phyloP scores from a whole-genome alignment of 2,329 filamentous ascomycete species.

The Pseudogymnoascus sp. region DNA sequence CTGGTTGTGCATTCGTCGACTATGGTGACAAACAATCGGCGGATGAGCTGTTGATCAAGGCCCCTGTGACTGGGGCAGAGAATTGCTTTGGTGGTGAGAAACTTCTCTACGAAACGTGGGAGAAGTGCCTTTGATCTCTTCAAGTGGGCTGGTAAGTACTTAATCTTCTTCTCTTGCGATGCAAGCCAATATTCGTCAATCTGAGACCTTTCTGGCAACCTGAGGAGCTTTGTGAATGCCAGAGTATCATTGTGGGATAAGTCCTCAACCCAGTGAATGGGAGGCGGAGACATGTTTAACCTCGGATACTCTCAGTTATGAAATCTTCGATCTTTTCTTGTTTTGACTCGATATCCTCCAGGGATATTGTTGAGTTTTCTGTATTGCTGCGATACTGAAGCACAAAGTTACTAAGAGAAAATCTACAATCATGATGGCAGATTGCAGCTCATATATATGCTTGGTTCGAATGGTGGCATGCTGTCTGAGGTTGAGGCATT shows the following conservation, averaged over 20 bases:
- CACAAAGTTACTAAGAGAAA: background rate
- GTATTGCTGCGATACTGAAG: background rate
- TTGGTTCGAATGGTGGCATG: background rate
- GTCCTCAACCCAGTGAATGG: constrained; percentile 2
- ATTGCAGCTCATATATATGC: background rate
- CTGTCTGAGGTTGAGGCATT: background rate
- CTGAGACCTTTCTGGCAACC: background rate
- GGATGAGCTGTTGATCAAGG: constrained; percentile 38
- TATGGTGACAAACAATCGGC: constrained; percentile 37
- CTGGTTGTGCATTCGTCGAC: constrained; percentile 35
- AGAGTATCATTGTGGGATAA: background rate
- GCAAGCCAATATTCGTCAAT: background rate
- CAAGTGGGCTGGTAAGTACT: constrained; percentile 16
- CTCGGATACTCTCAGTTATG: background rate
- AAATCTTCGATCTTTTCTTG: no score
- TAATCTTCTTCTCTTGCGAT: background rate
- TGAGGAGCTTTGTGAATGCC: background rate
- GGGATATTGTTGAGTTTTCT: background rate
- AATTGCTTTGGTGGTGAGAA: constrained; percentile 19
- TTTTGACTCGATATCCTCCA: background rate
- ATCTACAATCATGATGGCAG: background rate
- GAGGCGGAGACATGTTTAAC: background rate
- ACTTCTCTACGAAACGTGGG: constrained; percentile 11
- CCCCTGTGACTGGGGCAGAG: constrained; percentile 36
- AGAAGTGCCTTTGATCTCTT: constrained; percentile 13